Percentiles rank a stretch among this genome's conserved stretches.
Evolutionary conservation across 176 grass and related monocot species (phyloP).

Genomic region (Oryza glaberrima): DNA sequence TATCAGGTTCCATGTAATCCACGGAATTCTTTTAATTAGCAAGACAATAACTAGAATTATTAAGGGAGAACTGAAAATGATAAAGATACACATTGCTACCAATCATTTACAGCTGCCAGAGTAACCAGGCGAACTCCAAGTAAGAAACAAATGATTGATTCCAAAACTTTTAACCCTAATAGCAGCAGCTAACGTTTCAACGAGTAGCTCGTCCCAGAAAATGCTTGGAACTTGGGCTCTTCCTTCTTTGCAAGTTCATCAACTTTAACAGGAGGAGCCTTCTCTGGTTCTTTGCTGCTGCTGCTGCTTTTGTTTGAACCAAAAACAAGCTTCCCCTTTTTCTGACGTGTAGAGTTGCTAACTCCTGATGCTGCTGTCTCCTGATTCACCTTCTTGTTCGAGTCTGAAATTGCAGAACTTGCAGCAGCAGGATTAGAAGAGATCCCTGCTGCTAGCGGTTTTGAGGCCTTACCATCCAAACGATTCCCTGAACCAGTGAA

Average conservation of each 20-base stretch:
- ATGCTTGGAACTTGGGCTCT: slow-evolving; percentile 70
- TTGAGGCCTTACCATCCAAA: slow-evolving; percentile 67
- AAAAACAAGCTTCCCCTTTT: slow-evolving; percentile 79
- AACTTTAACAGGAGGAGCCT: slow-evolving; percentile 57
- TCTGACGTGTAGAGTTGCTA: slow-evolving; percentile 46
- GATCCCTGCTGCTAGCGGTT: slow-evolving; percentile 30
- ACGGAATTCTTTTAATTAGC: not conserved
- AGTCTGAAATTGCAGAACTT: slow-evolving; percentile 30
- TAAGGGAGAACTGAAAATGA: not conserved
- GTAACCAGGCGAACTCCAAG: not conserved
- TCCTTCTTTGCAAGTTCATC: slow-evolving; percentile 62
- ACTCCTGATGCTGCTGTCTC: slow-evolving; percentile 38
- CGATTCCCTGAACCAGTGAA: slow-evolving; percentile 71
- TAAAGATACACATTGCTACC: not conserved
- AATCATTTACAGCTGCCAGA: too few relatives aligned
- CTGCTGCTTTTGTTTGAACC: slow-evolving; percentile 61
- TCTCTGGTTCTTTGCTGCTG: slow-evolving; percentile 57
- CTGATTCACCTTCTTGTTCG: slow-evolving; percentile 54
- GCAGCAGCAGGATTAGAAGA: not conserved
- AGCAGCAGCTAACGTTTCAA: slow-evolving; percentile 59
- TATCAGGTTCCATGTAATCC: not conserved
- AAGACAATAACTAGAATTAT: too few relatives aligned
- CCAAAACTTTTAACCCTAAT: not conserved
- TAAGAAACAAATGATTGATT: not conserved
- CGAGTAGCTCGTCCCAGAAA: slow-evolving; percentile 81